Percentiles rank a stretch among this genome's conserved stretches.
phyloP scores from a whole-genome alignment of 2,329 filamentous ascomycete species.

The Claviceps sp. region DNA sequence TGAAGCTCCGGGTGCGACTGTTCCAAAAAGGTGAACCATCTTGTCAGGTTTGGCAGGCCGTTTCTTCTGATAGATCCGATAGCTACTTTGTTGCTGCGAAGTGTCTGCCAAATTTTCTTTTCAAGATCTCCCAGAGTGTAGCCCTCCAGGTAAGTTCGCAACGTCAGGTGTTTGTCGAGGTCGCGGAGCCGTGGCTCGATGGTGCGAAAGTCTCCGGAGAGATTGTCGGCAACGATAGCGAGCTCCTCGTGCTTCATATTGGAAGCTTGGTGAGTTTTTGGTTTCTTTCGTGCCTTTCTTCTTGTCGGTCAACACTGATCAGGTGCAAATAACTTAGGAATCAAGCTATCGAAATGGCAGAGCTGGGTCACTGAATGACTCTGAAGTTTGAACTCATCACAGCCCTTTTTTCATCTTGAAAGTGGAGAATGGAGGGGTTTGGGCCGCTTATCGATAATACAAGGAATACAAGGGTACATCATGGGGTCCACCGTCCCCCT shows the following conservation, averaged over 20 bases:
- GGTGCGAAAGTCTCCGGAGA: conserved; percentile 64
- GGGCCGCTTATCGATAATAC: background rate
- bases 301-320: background rate
- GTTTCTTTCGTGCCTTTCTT: background rate
- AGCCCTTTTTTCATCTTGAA: background rate
- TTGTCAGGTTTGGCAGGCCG: conserved; percentile 58
- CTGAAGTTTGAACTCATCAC: background rate
- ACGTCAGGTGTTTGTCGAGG: conserved; percentile 75
- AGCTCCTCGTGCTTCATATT: conserved; percentile 47
- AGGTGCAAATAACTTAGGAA: background rate
- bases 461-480: background rate
- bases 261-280: background rate
- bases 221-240: conserved; percentile 33
- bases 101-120: conserved; percentile 67
- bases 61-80: conserved; percentile 70
- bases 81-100: conserved; percentile 76
- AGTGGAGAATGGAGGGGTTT: conserved; percentile 12
- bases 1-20: conserved; percentile 66
- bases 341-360: background rate
- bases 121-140: conserved; percentile 68
- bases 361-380: background rate
- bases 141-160: conserved; percentile 76
- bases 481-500: too few species aligned
- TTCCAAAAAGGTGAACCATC: conserved; percentile 84
- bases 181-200: conserved; percentile 62